Base-by-base conservation (phyloP, 106 monocot genomes). In the Apostasia shenzhenica region DNA sequence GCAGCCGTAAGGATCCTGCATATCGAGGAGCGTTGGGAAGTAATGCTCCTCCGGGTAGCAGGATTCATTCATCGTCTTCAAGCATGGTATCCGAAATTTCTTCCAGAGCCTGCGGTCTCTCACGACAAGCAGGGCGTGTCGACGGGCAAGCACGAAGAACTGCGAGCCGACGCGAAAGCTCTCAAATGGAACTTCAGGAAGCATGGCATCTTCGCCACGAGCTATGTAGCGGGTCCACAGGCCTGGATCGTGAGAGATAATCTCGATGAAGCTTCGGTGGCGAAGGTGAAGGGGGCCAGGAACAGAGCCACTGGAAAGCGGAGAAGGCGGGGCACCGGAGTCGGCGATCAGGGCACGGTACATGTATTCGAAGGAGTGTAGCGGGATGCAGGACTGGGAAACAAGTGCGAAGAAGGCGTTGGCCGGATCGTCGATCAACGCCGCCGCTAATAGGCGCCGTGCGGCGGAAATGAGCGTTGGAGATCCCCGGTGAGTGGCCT, bases 21-120 rank as follows among this genome's bases (percentile, higher is more conserved):
- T 90, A 13, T 84, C 80, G 13, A 94, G 74, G 64, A 94, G 62
- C 1, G 94, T 94, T 0, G 94, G 94, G 76, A 94, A 94, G 78
- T 94, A 94, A 57, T 94, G 94, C 63, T 94, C 94, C 73, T 94
- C 94, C 1, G 94, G 94, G 67, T 90, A 94, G 66, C 94, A 94
- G 6, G 89, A 87, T 47, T 87, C 51, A 39, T 74, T 58, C 68
- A 62, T 67, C 45, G 71, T 44, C 44, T 57, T 76, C 12, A 94
- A 69, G 46, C 94, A 94, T 6, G 94, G 90, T 60, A 84, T 10
- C 59, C 80, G 57, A 71, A 94, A 94, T 73, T 94, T 94, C 71
- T 69, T 78, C 94, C 94, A 94, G 0, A 94, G 73, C 45, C 68
- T 63, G 38, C 84, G 61, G 51, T 94, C 94, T 4, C 85, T 42